Evolutionary conservation across 305 asterid species (phyloP).

Genomic region (Rubia tinctorum): DNA sequence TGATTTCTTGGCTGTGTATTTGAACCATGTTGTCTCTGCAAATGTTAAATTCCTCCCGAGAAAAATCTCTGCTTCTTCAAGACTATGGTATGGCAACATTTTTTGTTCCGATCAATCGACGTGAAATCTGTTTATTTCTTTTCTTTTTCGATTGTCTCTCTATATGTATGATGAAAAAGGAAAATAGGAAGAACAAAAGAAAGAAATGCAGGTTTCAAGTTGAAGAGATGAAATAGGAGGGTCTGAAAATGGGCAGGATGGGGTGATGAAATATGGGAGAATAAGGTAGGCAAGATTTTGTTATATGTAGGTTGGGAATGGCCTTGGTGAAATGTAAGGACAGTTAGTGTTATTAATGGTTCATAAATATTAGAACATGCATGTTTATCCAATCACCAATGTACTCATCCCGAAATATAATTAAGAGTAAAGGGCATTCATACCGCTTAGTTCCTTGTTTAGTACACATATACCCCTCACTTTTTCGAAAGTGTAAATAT

Average conservation of each 20-base stretch:
- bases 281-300: background rate
- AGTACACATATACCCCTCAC: no score
- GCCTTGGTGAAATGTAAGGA: constrained; percentile 16
- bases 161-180: constrained; percentile 11
- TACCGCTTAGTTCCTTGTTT: no score
- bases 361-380: no score
- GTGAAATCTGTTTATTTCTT: background rate
- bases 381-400: no score
- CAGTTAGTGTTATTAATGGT: background rate
- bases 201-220: background rate
- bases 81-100: constrained; percentile 55
- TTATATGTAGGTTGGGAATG: background rate
- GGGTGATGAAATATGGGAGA: background rate
- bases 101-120: background rate
- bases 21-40: constrained; percentile 61
- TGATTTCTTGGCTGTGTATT: constrained; percentile 55
- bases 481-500: no score
- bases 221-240: background rate
- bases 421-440: no score
- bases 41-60: constrained; percentile 61
- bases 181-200: background rate
- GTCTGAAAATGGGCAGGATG: constrained; percentile 1
- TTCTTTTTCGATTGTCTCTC: constrained; percentile 7
- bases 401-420: no score
- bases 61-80: constrained; percentile 48